Evolutionary conservation across 2,329 filamentous ascomycete species (phyloP), one percentile per base, ranked within the genome.

Genomic region (Nemania serpens): DNA sequence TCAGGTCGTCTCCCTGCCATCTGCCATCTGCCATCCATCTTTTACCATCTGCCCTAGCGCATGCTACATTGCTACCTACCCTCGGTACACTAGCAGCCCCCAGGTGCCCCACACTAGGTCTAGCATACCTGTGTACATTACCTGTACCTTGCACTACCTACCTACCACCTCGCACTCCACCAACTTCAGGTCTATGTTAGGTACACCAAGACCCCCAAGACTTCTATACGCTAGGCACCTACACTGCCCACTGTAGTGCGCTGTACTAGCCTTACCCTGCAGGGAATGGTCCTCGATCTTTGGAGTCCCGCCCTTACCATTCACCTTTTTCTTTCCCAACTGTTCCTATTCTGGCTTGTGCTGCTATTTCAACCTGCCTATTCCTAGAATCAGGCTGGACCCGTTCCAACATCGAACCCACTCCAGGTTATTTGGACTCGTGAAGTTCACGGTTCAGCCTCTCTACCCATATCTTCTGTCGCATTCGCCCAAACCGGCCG

Each of bases 281-380:
- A 55, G 62, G 55, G 62, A 64, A 56, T 62, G 39, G 34, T 47
- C 49, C 57, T 60, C 37, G 37, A 56, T 29, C 46, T 17, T 57
- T 49, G 52, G 49, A 57, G 59, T 55, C 49, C 55, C 51, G 55
- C 55, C 56, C 60, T 55, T 57, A 33, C 55, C 63, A 56, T 58
- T 58, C 51, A 63, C 49, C 54, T 61, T 63, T 61, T 56, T n/a
- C n/a, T 7, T 56, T 49, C 57, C 55, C 43, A 43, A 57, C 55
- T 56, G 62, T 63, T 56, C 60, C 62, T 61, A 64, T 64, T 69
- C 64, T 66, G 64, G 57, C 61, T 61, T 59, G 55, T 58, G 55
- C 59, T 63, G 58, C 62, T 53, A 63, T 4, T 29, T 60, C 64
- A 63, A 64, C 60, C 64, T 29, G 25, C 66, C 64, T 63, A 65